Base-by-base conservation (phyloP, 352 stramenopile genomes). In the Globisporangium nunn region DNA sequence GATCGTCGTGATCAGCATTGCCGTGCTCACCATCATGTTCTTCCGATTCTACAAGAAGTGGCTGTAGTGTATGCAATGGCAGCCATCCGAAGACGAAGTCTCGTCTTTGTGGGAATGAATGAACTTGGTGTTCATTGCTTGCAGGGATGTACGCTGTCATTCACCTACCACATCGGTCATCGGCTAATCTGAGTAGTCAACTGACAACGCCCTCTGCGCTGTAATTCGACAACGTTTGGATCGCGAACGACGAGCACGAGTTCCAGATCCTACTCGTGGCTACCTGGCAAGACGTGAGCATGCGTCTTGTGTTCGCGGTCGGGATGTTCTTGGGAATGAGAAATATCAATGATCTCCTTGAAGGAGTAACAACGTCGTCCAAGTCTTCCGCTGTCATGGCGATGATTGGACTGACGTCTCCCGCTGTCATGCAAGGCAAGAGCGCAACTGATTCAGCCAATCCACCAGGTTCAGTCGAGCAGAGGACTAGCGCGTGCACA, bases 31-130 rank as follows among this genome's bases (percentile, higher is more conserved):
- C 6, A 40, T 88, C 6, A 48, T 56, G 6, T 89, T 75, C 60
- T 88, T 93, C 59, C 81, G 85, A 48, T 79, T 79, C 29, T 83
- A 85, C 73, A 91, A 91, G 58, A 67, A 77, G 35, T 93, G 84
- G 83, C 47, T 87, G 15, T 88, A 80, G 48, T n/a, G 23, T 23
- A 23, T 23, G 23, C 23, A 23, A 23, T 23, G 23, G 23, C 23
- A 23, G 23, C 23, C 23, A 23, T 23, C 23, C 23, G 23, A 23
- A 23, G 23, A 23, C 23, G 23, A 23, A 23, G 23, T 23, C 23
- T 23, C 23, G 23, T 23, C 23, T 23, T 23, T 23, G 23, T 23
- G 23, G n/a, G 29, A 8, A 10, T 6, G 12, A 29, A 48, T 29
- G 23, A 23, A 48, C 43, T 48, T 30, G 43, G 23, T 23, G 23